These are phyloP conservation scores for Pseudonitzschia pungens DNA, from an alignment of 108 stramenopile genomes.

Conservation along the genomic window DNA sequence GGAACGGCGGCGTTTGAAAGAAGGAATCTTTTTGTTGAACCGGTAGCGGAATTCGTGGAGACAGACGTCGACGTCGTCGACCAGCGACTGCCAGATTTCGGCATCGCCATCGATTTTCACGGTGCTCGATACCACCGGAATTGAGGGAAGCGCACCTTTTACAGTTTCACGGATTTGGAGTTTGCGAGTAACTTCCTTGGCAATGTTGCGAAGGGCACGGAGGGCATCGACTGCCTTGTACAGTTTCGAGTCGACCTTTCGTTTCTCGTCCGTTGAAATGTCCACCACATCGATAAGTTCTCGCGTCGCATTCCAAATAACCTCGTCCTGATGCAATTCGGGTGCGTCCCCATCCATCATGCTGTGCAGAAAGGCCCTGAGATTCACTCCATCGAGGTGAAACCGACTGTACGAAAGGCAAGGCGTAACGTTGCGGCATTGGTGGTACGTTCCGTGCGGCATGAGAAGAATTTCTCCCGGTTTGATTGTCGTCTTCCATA, in stretches of 20 bases:
- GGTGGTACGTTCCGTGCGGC: conserved; percentile 84
- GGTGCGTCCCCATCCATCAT: conserved; percentile 65
- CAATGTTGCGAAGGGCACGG: conserved; percentile 47
- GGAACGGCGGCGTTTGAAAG: conserved; percentile 24
- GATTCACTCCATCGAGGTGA: conserved; percentile 74
- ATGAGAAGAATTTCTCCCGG: conserved; percentile 87
- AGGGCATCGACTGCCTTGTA: conserved; percentile 49
- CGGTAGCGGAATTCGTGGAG: conserved; percentile 75
- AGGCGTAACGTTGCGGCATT: conserved; percentile 75
- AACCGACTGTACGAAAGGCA: conserved; percentile 77
- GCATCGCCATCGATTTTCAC: neutral
- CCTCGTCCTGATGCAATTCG: conserved; percentile 71
- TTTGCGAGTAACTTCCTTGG: conserved; percentile 52
- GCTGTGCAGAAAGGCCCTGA: conserved; percentile 59
- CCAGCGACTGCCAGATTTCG: conserved; percentile 48
- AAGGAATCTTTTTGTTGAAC: conserved; percentile 30
- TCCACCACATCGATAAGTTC: conserved; percentile 58
- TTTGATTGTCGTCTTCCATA: conserved; percentile 57
- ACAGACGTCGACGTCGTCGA: conserved; percentile 58
- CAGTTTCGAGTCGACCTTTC: conserved; percentile 1
- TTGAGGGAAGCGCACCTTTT: conserved; percentile 8
- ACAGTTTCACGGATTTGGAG: conserved; percentile 22
- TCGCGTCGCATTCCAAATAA: conserved; percentile 68
- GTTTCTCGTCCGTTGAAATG: conserved; percentile 33
- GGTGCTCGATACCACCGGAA: neutral